Base-by-base conservation (phyloP, 2,329 filamentous ascomycete genomes). In the Dactylellina parvicollis region DNA sequence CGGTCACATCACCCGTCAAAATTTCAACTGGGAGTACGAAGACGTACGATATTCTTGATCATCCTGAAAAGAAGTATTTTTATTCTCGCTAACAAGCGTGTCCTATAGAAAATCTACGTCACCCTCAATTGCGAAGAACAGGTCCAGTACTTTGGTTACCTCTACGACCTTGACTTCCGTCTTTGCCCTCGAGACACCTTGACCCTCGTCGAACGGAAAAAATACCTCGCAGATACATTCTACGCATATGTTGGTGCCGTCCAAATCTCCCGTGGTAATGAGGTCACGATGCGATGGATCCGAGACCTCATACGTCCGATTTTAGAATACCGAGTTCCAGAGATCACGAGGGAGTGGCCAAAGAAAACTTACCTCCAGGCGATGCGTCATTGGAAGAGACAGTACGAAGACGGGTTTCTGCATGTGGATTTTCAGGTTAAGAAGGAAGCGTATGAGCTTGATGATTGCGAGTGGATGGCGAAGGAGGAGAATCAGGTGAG, bases 231-330 rank as follows among this genome's bases (percentile, higher is more conserved):
- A 12, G 42, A 50, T 34, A 59, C 52, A 0, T 67, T 67, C 18
- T 67, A 32, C 42, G 62, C 62, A 7, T 67, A 57, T 16, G 24
- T 67, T 4, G 62, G 62, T 10, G 62, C 62, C 9, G 52, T 67
- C 20, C 52, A 59, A 32, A 28, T 20, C n/a, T 46, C 30, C 2
- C 30, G 62, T 9, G 62, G 62, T 8, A 46, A 30, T 2, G 42
- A 26, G 14, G 14, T 67, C 8, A 4, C 42, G 8, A 16, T 57
- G 14, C 38, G 42, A n/a, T 67, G 62, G 62, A 22, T 67, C 1
- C 22, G 44, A 18, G 54, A 67, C 30, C 50, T 67, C 18, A 42
- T 34, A 7, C 38, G 14, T 4, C 62, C 62, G 9, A 67, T 67
- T 24, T n/a, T 67, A 14, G 52, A 67, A 24, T 57, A 67, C 22